These are phyloP conservation scores for Trypanosoma boissoni DNA, from an alignment of 208 protist species.

Conservation along the genomic window DNA sequence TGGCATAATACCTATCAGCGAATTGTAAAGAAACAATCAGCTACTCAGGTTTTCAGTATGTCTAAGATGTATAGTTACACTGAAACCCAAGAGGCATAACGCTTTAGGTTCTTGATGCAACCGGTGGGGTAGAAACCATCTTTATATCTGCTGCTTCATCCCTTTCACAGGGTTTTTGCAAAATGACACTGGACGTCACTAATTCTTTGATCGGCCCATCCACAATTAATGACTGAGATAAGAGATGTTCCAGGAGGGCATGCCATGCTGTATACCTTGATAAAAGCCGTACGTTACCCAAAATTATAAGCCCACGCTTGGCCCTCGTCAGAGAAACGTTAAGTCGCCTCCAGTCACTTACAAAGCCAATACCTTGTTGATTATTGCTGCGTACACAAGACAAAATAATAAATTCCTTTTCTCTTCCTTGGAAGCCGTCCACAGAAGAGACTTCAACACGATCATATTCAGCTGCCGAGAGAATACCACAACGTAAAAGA, in stretches of 20 bases:
- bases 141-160: slow-evolving; percentile 4
- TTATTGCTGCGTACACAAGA: slow-evolving; percentile 97
- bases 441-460: slow-evolving; percentile 93
- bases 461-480: slow-evolving; percentile 72
- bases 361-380: slow-evolving; percentile 95
- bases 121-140: too few species aligned
- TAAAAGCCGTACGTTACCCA: slow-evolving; percentile 95
- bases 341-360: slow-evolving; percentile 93
- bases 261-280: slow-evolving; percentile 26
- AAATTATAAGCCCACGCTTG: slow-evolving; percentile 94
- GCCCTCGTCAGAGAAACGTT: slow-evolving; percentile 98
- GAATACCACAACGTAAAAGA: slow-evolving; percentile 77
- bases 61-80: too few species aligned
- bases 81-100: too few species aligned
- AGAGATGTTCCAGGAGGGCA: slow-evolving; percentile 15
- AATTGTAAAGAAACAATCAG: too few species aligned
- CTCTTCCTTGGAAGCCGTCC: slow-evolving; percentile 96
- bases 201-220: slow-evolving; percentile 20
- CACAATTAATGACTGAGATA: slow-evolving; percentile 22
- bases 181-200: slow-evolving; percentile 19
- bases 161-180: slow-evolving; percentile 16
- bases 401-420: slow-evolving; percentile 98
- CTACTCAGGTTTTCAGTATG: too few species aligned
- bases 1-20: too few species aligned
- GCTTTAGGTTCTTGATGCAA: too few species aligned